These are phyloP conservation scores for Fusarium tanahbumbuense DNA, from an alignment of 2,329 filamentous ascomycete species.

Conservation along the genomic window DNA sequence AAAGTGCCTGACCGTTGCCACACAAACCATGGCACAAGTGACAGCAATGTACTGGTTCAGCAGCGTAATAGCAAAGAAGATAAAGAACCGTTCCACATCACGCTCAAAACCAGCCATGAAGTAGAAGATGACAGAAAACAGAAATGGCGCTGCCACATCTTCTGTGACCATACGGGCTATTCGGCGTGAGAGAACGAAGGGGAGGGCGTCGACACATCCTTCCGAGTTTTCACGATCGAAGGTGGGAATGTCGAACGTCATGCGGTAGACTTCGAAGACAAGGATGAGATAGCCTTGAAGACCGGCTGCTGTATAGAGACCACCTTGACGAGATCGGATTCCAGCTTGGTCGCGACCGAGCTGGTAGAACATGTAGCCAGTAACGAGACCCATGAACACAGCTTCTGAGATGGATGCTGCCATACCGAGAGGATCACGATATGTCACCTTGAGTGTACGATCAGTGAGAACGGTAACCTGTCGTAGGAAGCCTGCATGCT, in stretches of 20 bases:
- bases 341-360: slow-evolving; percentile 74
- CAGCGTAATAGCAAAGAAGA: slow-evolving; percentile 75
- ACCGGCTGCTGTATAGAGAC: slow-evolving; percentile 76
- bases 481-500: slow-evolving; percentile 67
- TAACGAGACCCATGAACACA: slow-evolving; percentile 75
- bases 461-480: slow-evolving; percentile 75
- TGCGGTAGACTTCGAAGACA: slow-evolving; percentile 79
- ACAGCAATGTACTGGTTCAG: slow-evolving; percentile 80
- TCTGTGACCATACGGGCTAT: slow-evolving; percentile 76
- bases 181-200: slow-evolving; percentile 76
- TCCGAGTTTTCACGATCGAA: slow-evolving; percentile 83
- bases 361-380: slow-evolving; percentile 78
- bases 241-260: slow-evolving; percentile 78
- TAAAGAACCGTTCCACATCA: slow-evolving; percentile 73
- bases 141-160: slow-evolving; percentile 76
- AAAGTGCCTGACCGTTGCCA: slow-evolving; percentile 74
- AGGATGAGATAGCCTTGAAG: slow-evolving; percentile 82
- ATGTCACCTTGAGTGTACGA: slow-evolving; percentile 76
- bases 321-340: slow-evolving; percentile 78
- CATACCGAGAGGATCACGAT: slow-evolving; percentile 82
- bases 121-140: slow-evolving; percentile 79
- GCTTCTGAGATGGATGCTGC: slow-evolving; percentile 76
- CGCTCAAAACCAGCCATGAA: slow-evolving; percentile 81
- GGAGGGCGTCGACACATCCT: slow-evolving; percentile 75
- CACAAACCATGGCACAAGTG: slow-evolving; percentile 75